phyloP scores from a whole-genome alignment of 2,329 filamentous ascomycete species.

The Xylariaceae sp. region DNA sequence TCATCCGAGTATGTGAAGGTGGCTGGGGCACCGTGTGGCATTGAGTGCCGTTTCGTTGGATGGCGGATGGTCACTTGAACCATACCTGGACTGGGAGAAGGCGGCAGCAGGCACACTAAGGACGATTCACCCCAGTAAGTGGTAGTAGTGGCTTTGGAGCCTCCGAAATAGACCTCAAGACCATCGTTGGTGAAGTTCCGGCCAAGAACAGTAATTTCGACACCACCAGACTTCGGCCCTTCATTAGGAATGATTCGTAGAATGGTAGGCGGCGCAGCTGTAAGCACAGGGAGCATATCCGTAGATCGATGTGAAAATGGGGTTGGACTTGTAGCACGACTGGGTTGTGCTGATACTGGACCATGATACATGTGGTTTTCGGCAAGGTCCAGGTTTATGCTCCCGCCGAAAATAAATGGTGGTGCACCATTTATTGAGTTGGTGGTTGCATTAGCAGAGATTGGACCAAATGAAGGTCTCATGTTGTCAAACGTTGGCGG shows the following conservation, averaged over 20 bases:
- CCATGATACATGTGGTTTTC: constrained; percentile 68
- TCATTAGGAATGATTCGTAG: constrained; percentile 81
- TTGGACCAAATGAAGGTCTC: constrained; percentile 48
- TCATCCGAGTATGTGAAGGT: constrained; percentile 74
- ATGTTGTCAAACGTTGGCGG: constrained; percentile 26
- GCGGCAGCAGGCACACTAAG: constrained; percentile 76
- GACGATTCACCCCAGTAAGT: constrained; percentile 79
- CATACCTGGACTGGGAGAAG: constrained; percentile 62
- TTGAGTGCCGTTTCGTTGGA: constrained; percentile 29
- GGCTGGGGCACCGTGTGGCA: constrained; percentile 38
- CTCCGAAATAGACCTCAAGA: constrained; percentile 82
- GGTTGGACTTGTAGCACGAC: constrained; percentile 73
- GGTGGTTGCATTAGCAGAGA: constrained; percentile 57
- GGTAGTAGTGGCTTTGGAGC: constrained; percentile 62
- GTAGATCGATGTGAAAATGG: constrained; percentile 43
- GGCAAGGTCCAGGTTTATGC: constrained; percentile 62
- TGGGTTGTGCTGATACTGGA: constrained; percentile 69
- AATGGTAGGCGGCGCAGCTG: constrained; percentile 59
- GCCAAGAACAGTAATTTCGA: constrained; percentile 82
- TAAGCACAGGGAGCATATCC: constrained; percentile 48
- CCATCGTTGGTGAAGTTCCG: constrained; percentile 72
- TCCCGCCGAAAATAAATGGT: constrained; percentile 56
- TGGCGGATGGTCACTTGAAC: constrained; percentile 70
- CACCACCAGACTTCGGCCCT: constrained; percentile 78
- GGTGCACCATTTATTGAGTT: constrained; percentile 42